Base-by-base conservation (phyloP, 2,329 filamentous ascomycete species). In the Penicillium nordicum region DNA sequence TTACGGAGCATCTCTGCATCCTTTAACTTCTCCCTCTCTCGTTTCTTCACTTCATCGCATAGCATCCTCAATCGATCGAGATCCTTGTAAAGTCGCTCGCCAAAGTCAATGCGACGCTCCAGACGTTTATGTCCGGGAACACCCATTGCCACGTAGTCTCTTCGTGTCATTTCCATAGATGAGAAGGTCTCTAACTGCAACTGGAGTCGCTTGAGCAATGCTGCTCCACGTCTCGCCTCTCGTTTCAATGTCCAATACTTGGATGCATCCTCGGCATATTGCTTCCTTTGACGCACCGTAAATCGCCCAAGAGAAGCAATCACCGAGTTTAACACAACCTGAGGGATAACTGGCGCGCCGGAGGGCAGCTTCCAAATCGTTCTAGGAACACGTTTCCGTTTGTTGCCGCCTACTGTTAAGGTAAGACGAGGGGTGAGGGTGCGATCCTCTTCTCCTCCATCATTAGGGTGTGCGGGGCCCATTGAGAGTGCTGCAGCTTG, bases 241-340 rank as follows among this genome's bases (percentile, higher is more conserved):
- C 94, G 86, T 77, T 99, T 99, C 61, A 99, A 76, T 0, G 94
- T 97, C 94, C 94, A 99, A 75, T 97, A 99, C 65, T 91, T 92
- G 77, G 93, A 97, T 2, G 90, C 90, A 73, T 97, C 93, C 55
- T 91, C 88, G 2, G 95, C 87, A 72, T 91, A 99, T 58, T 97
- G 92, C 70, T 95, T 96, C 50, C 92, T 86, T 70, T 94, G 95
- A 30, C 88, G 85, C 36, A 90, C 81, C n/a, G 85, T 84, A 71
- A 97, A 97, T 46, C 90, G 86, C 60, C 88, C 84, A 34, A 99
- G 81, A 0, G 92, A 90, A 43, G 85, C 84, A 65, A 96, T 90
- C 23, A 99, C 91, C 29, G 88, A 87, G 63, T 93, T 89, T 59
- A 92, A 92, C 3, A 97, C 88, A 2, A 89, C 87, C 63, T 92